Evolutionary conservation across 1,284 basidiomycete species (phyloP).

Genomic region (Phlebopus sp.): DNA sequence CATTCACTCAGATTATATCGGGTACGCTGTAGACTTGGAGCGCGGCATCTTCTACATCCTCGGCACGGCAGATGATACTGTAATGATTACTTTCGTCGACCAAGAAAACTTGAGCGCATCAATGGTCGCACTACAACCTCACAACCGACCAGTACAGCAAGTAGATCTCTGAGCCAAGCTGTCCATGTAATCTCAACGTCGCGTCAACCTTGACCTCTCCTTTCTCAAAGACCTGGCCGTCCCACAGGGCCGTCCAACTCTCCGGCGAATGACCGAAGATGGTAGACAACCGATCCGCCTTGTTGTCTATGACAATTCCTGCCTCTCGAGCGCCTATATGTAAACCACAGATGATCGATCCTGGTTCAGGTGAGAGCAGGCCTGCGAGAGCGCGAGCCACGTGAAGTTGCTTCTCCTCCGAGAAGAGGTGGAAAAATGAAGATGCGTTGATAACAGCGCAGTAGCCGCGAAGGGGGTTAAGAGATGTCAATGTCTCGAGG

Average conservation of each 20-base stretch:
- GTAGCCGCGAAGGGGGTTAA: constrained; percentile 34
- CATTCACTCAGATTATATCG: too few species aligned
- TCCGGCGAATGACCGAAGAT: constrained; percentile 31
- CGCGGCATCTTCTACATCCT: too few species aligned
- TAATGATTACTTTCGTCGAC: too few species aligned
- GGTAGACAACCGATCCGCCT: not conserved
- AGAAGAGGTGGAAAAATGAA: constrained; percentile 39
- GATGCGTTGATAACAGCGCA: constrained; percentile 32
- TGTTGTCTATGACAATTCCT: not conserved
- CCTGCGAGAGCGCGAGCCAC: constrained; percentile 32
- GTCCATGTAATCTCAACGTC: not conserved
- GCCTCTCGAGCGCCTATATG: constrained; percentile 16
- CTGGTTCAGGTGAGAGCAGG: constrained; percentile 31
- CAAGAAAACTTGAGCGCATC: too few species aligned
- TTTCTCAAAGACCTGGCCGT: constrained; percentile 27
- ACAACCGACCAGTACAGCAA: constrained; percentile 20
- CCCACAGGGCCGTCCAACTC: constrained; percentile 32
- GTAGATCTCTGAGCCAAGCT: not conserved
- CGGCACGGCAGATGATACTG: too few species aligned
- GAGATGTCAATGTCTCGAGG: constrained; percentile 26
- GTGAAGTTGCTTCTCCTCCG: constrained; percentile 30
- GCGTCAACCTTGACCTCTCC: constrained; percentile 26
- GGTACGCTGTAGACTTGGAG: too few species aligned
- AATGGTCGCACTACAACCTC: constrained; percentile 28
- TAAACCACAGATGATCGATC: constrained; percentile 31